Evolutionary conservation across 2,329 filamentous ascomycete genomes (phyloP).

Genomic region (Nemania serpens): DNA sequence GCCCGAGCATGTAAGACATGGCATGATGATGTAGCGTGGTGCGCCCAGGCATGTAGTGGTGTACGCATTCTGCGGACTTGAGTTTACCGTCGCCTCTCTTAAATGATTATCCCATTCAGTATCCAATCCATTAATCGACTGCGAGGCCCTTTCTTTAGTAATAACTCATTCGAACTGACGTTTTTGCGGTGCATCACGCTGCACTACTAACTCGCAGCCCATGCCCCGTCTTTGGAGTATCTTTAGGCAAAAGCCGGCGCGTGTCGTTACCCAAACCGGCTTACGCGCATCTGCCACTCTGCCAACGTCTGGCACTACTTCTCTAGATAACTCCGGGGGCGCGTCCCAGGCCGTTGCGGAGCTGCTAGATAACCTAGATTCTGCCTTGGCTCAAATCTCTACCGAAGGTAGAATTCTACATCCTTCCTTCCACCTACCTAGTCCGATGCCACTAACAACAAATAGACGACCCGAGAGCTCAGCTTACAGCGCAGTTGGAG

Average conservation of each 20-base stretch:
- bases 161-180: neutral
- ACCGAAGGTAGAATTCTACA: neutral
- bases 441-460: neutral
- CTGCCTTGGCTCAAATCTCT: slow-evolving; percentile 5
- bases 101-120: neutral
- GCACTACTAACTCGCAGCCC: neutral
- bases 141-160: neutral
- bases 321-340: slow-evolving; percentile 1
- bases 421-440: neutral
- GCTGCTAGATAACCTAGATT: neutral
- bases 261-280: neutral
- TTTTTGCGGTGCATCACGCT: neutral
- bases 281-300: slow-evolving; percentile 6
- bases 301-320: slow-evolving; percentile 5
- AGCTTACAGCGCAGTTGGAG: slow-evolving; percentile 2
- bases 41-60: neutral
- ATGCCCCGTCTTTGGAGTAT: slow-evolving; percentile 6
- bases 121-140: neutral
- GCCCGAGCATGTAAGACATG: no score
- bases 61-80: neutral
- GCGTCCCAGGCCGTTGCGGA: slow-evolving; percentile 3
- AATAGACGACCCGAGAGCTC: neutral
- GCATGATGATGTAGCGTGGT: neutral
- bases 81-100: neutral
- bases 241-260: slow-evolving; percentile 5